A percentile compares a stretch with the other conserved stretches of the same genome.
Evolutionary conservation across 1,139 yeast genomes (phyloP).

Genomic region (Meyerozyma carpophila): DNA sequence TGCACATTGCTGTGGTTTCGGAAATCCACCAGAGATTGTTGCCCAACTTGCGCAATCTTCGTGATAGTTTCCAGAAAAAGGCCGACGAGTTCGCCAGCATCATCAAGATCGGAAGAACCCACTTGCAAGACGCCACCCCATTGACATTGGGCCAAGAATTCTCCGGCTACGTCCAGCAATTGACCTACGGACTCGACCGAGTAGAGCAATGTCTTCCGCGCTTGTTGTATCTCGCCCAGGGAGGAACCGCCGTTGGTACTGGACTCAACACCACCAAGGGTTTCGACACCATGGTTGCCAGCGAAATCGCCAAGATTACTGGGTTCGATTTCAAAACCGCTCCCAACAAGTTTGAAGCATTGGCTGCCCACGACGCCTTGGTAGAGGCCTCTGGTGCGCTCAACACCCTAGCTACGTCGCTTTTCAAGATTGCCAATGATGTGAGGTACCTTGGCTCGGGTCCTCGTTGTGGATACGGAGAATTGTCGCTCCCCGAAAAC

Average conservation of each 20-base stretch:
- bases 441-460: slow-evolving; percentile 19
- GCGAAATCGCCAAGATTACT: slow-evolving; percentile 12
- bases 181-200: slow-evolving; percentile 15
- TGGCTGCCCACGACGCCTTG: slow-evolving; percentile 18
- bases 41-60: slow-evolving; percentile 14
- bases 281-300: slow-evolving; percentile 14
- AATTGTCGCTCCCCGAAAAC: slow-evolving; percentile 17
- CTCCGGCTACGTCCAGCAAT: slow-evolving; percentile 17
- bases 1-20: slow-evolving; percentile 18
- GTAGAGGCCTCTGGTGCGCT: slow-evolving; percentile 18
- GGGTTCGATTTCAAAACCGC: slow-evolving; percentile 16
- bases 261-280: slow-evolving; percentile 16
- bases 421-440: slow-evolving; percentile 18
- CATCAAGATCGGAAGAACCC: slow-evolving; percentile 19
- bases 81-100: slow-evolving; percentile 13
- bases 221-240: slow-evolving; percentile 16
- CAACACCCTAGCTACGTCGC: slow-evolving; percentile 15
- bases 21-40: slow-evolving; percentile 12
- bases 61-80: slow-evolving; percentile 14
- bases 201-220: slow-evolving; percentile 14
- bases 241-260: slow-evolving; percentile 19
- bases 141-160: slow-evolving; percentile 18
- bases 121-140: slow-evolving; percentile 18
- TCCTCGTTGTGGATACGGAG: slow-evolving; percentile 19
- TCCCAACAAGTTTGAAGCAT: slow-evolving; percentile 18